Evolutionary conservation across 2,329 filamentous ascomycete genomes (phyloP).

Genomic region (Herpotrichia juniperi): DNA sequence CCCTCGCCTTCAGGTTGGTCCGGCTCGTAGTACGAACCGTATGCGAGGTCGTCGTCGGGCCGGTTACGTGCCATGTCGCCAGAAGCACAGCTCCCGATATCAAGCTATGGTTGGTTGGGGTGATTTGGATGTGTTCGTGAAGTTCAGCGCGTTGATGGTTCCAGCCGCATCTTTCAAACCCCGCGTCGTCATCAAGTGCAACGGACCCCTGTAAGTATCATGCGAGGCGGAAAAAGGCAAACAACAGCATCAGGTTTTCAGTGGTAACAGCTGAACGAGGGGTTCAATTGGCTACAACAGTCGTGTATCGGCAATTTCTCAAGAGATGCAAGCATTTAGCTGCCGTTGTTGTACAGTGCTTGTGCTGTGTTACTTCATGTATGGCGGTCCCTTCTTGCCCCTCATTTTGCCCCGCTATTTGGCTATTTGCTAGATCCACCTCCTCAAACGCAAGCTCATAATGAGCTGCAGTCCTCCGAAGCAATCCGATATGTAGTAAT

Average conservation of each 20-base stretch:
- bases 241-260: slow-evolving; percentile 3
- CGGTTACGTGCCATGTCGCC: slow-evolving; percentile 37
- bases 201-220: slow-evolving; percentile 7
- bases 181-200: slow-evolving; percentile 6
- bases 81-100: slow-evolving; percentile 19
- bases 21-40: slow-evolving; percentile 57
- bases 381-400: background rate
- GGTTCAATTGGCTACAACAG: background rate
- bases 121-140: background rate
- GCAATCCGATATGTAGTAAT: background rate
- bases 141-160: background rate
- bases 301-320: background rate
- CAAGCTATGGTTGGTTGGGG: background rate
- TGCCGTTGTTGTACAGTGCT: background rate
- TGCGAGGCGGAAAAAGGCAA: background rate
- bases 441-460: background rate
- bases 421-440: too few species aligned
- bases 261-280: background rate
- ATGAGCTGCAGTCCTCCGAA: background rate
- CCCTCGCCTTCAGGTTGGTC: slow-evolving; percentile 42
- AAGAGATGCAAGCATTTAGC: background rate
- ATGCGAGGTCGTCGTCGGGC: slow-evolving; percentile 60
- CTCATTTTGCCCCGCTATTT: slow-evolving; percentile 4
- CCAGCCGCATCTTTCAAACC: background rate
- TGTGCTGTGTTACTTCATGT: background rate